Evolutionary conservation across 352 stramenopile species (phyloP).

Genomic region (Phytophthora foliorum): DNA sequence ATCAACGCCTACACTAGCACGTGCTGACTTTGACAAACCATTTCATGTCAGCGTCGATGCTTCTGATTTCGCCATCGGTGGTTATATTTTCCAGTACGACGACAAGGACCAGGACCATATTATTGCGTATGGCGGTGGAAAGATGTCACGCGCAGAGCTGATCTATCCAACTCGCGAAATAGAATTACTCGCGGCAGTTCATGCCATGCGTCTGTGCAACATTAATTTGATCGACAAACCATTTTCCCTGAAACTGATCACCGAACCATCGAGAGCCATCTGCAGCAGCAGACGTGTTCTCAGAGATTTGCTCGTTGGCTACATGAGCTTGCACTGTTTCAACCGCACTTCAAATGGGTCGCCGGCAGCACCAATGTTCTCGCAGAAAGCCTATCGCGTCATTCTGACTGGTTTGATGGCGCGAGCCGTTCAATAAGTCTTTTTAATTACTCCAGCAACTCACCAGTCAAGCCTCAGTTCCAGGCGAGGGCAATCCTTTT

Average conservation of each 20-base stretch:
- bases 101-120: not conserved
- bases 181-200: slow-evolving; percentile 14
- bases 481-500: not conserved
- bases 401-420: not conserved
- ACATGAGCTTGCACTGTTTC: not conserved
- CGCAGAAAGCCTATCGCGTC: not conserved
- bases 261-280: slow-evolving; percentile 6
- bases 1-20: not conserved
- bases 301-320: slow-evolving; percentile 4
- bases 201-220: slow-evolving; percentile 14
- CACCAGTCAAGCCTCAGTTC: too few species aligned
- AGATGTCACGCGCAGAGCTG: slow-evolving; percentile 13
- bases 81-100: slow-evolving; percentile 19
- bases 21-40: slow-evolving; percentile 3
- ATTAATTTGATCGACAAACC: slow-evolving; percentile 13
- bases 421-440: slow-evolving; percentile 5
- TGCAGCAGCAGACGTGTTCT: slow-evolving; percentile 20
- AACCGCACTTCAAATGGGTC: not conserved
- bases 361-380: not conserved
- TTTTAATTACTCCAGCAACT: not conserved
- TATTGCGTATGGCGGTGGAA: slow-evolving; percentile 20
- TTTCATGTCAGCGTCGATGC: slow-evolving; percentile 16
- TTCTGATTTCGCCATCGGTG: slow-evolving; percentile 17
- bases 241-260: slow-evolving; percentile 24
- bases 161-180: slow-evolving; percentile 19